Conservation (phyloP, 805 yeast species). For the Maudiozyma pseudohumilis region DNA sequence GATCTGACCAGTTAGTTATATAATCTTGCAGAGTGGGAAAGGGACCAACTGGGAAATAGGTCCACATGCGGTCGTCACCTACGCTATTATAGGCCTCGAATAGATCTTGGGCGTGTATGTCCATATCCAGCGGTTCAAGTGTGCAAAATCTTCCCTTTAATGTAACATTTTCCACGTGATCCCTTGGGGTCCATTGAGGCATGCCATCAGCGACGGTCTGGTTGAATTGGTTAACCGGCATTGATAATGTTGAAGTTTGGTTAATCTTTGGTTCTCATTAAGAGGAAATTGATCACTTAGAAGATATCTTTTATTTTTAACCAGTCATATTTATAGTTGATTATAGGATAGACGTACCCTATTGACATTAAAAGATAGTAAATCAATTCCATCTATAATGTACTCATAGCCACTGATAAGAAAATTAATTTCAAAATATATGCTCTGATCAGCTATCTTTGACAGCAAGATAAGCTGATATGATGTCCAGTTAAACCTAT, state of each 20-base stretch:
- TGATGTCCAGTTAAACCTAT: no score
- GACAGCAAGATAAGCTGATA: no score
- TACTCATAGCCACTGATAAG: neutral
- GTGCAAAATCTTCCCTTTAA: constrained; percentile 10
- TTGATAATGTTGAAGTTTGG: neutral
- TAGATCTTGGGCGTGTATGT: constrained; percentile 10
- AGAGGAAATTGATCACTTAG: no score
- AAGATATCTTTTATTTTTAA: neutral
- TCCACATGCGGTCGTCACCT: constrained; percentile 9
- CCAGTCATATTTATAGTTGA: neutral
- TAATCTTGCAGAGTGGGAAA: constrained; percentile 2
- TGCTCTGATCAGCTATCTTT: no score
- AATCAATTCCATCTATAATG: neutral
- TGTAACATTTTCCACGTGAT: constrained; percentile 6
- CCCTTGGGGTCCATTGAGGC: constrained; percentile 8
- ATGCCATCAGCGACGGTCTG: neutral
- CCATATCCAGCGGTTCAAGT: constrained; percentile 10
- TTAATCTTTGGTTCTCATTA: no score
- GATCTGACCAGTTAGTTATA: constrained; percentile 1
- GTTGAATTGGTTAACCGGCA: neutral
- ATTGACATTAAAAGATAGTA: no score
- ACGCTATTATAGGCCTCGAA: constrained; percentile 8
- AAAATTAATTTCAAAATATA: neutral
- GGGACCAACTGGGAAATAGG: constrained; percentile 14
- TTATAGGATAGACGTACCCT: neutral